A percentile compares a stretch with the other conserved stretches of the same genome.
Conservation (phyloP, 768 basidiomycete species). For the Suillus decipiens region DNA sequence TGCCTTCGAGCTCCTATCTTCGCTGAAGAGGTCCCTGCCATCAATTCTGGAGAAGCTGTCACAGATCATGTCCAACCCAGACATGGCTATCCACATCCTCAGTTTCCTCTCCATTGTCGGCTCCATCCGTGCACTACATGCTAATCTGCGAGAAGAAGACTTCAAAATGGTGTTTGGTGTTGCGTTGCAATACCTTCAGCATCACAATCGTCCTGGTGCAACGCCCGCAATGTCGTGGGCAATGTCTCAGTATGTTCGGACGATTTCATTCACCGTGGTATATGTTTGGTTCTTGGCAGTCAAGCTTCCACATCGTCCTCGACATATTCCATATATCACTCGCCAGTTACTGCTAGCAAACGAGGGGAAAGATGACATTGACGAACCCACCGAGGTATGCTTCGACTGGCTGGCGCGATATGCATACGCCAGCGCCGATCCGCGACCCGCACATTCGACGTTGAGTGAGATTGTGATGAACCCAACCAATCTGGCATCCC, state of each 20-base stretch:
- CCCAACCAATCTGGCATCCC: conserved; percentile 33
- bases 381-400: conserved; percentile 93
- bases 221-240: conserved; percentile 76
- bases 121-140: conserved; percentile 74
- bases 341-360: conserved; percentile 85
- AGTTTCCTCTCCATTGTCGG: conserved; percentile 88
- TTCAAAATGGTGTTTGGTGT: conserved; percentile 95
- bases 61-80: conserved; percentile 92
- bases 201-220: conserved; percentile 72
- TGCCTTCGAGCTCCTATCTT: conserved; percentile 82
- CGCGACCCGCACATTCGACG: conserved; percentile 78
- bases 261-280: conserved; percentile 86
- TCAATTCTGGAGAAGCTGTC: conserved; percentile 84
- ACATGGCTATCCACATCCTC: conserved; percentile 95
- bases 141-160: conserved; percentile 88
- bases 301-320: conserved; percentile 76
- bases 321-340: conserved; percentile 83
- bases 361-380: conserved; percentile 68
- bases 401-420: conserved; percentile 98
- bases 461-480: conserved; percentile 81
- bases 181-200: conserved; percentile 89
- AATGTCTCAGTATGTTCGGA: conserved; percentile 87
- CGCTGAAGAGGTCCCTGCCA: conserved; percentile 78
- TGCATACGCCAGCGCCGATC: conserved; percentile 92
- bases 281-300: conserved; percentile 95